A percentile compares a stretch with the other conserved stretches of the same genome.
These are phyloP conservation scores for Metschnikowia drakensbergensis DNA, from an alignment of 805 yeast species.

Conservation along the genomic window DNA sequence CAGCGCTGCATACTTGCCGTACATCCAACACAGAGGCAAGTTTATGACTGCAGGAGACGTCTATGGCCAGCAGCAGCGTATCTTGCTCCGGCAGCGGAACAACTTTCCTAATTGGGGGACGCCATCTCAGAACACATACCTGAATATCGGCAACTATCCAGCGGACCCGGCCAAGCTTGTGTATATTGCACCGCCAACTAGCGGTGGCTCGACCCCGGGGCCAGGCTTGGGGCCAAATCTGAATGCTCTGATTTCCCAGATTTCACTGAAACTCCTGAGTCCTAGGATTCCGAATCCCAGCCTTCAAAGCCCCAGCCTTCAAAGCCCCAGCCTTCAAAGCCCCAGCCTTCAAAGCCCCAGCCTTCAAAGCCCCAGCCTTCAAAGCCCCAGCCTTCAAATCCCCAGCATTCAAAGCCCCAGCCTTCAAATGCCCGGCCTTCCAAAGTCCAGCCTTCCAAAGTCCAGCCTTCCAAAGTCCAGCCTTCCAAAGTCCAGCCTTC, in stretches of 20 bases:
- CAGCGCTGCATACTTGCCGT: slow-evolving; percentile 42
- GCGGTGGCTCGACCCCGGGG: not conserved
- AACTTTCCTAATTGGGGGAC: not conserved
- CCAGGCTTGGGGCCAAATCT: too few species aligned
- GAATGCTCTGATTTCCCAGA: too few species aligned
- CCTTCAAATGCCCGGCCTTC: too few species aligned
- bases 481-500: not conserved
- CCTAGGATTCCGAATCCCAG: too few species aligned
- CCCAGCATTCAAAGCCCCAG: too few species aligned
- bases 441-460: not conserved
- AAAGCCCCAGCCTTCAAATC: too few species aligned
- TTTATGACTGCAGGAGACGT: slow-evolving; percentile 43
- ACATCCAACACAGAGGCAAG: slow-evolving; percentile 43
- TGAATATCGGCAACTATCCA: not conserved
- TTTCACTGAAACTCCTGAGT: too few species aligned
- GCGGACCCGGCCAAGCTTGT: not conserved
- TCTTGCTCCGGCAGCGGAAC: slow-evolving; percentile 6
- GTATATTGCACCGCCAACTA: not conserved
- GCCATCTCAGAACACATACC: not conserved
- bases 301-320: too few species aligned
- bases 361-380: too few species aligned
- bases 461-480: too few species aligned
- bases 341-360: too few species aligned
- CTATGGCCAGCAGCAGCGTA: slow-evolving; percentile 32
- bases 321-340: too few species aligned